phyloP scores from a whole-genome alignment of 176 grass and related monocot species.

The Poa annua region DNA sequence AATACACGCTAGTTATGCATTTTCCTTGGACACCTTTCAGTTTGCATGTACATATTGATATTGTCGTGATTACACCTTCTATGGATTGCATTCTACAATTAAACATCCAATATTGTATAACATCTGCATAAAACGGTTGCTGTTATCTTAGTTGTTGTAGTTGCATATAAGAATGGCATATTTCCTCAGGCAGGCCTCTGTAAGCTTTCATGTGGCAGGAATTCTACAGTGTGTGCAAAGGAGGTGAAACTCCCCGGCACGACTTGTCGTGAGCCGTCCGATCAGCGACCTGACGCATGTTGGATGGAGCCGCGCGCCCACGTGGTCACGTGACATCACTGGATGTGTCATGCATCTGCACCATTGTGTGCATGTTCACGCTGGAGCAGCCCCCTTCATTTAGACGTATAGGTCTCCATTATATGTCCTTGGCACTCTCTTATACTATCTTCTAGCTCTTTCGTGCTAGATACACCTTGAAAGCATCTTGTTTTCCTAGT shows the following conservation, averaged over 20 bases:
- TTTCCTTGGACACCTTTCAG: not conserved
- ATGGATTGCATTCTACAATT: not conserved
- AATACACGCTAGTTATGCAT: not conserved
- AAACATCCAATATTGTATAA: not conserved
- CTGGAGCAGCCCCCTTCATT: not conserved
- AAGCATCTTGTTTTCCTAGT: constrained; percentile 14
- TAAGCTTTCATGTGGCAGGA: not conserved
- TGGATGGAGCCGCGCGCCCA: no score
- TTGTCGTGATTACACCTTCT: not conserved
- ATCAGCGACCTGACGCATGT: no score
- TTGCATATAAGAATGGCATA: not conserved
- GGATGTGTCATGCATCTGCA: no score
- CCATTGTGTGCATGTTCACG: no score
- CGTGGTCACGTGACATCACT: no score
- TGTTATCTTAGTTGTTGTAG: not conserved
- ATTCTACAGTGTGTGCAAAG: no score
- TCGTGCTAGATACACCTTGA: not conserved
- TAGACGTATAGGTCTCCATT: not conserved
- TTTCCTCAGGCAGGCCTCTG: not conserved
- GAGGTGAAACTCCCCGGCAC: no score
- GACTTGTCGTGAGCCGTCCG: no score
- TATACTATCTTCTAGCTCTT: not conserved
- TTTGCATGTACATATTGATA: constrained; percentile 18
- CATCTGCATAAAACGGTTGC: not conserved
- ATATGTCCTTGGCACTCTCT: not conserved